Evolutionary conservation across 306 rosid species (phyloP).

Genomic region (Gastrolobium bilobum): DNA sequence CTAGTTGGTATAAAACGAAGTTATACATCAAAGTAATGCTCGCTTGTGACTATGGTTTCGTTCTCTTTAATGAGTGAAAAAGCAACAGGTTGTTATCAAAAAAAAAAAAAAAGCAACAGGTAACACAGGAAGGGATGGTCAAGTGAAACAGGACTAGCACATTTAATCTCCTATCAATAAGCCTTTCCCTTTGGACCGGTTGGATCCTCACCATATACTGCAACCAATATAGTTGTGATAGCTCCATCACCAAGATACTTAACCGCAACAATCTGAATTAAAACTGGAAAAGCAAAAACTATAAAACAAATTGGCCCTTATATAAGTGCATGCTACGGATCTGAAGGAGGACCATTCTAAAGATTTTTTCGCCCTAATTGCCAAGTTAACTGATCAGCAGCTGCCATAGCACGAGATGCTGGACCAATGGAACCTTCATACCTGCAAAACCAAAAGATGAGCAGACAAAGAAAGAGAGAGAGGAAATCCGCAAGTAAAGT

Average conservation of each 20-base stretch:
- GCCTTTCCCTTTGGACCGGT: background rate
- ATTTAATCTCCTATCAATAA: no score
- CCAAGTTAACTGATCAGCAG: conserved; percentile 82
- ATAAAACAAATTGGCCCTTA: background rate
- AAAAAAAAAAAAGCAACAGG: no score
- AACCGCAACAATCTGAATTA: conserved; percentile 60
- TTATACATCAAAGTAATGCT: no score
- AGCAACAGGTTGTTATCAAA: no score
- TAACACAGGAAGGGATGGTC: no score
- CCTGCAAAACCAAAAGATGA: conserved; percentile 57
- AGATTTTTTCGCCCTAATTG: conserved; percentile 80
- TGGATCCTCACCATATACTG: conserved; percentile 76
- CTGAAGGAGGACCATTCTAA: conserved; percentile 34
- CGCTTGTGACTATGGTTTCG: no score
- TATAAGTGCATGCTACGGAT: conserved; percentile 23
- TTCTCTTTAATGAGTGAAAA: no score
- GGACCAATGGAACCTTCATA: conserved; percentile 93
- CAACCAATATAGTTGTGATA: conserved; percentile 62
- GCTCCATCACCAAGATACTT: conserved; percentile 69
- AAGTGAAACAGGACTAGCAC: no score
- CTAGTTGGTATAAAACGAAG: no score
- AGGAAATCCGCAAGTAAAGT: background rate
- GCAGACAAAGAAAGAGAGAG: background rate
- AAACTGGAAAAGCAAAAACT: background rate
- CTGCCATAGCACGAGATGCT: conserved; percentile 95